These are phyloP conservation scores for Chlamydomonas incerta DNA, from an alignment of 139 green algal genomes.

Conservation along the genomic window DNA sequence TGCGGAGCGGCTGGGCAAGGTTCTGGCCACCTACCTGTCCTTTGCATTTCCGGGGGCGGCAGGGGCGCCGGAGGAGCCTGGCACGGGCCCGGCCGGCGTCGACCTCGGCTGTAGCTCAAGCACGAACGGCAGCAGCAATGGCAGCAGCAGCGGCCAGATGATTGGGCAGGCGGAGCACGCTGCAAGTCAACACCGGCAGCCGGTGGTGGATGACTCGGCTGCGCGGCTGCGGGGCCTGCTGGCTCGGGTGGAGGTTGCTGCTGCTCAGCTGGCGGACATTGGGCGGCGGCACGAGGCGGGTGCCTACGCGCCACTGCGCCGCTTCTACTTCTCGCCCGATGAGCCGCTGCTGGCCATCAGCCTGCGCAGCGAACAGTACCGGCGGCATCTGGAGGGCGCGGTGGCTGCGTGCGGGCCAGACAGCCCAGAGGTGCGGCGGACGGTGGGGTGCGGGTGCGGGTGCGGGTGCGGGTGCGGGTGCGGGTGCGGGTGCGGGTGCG, in stretches of 20 bases:
- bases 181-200: too few relatives aligned
- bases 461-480: not conserved
- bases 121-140: too few relatives aligned
- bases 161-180: too few relatives aligned
- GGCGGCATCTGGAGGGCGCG: not conserved
- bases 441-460: not conserved
- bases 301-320: not conserved
- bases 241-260: not conserved
- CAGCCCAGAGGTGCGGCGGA: not conserved
- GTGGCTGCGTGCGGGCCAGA: not conserved
- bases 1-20: not conserved
- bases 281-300: not conserved
- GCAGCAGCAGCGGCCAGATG: too few relatives aligned
- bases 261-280: not conserved
- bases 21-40: not conserved
- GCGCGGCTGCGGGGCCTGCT: not conserved
- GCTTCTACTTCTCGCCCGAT: slow-evolving; percentile 10
- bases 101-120: too few relatives aligned
- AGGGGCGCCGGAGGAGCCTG: not conserved
- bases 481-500: not conserved
- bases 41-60: not conserved
- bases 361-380: slow-evolving; percentile 1
- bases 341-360: not conserved
- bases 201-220: too few relatives aligned
- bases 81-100: too few relatives aligned